A percentile compares a stretch with the other conserved stretches of the same genome.
Conservation (phyloP, 2,329 filamentous ascomycete species). For the Xylaria digitata region DNA sequence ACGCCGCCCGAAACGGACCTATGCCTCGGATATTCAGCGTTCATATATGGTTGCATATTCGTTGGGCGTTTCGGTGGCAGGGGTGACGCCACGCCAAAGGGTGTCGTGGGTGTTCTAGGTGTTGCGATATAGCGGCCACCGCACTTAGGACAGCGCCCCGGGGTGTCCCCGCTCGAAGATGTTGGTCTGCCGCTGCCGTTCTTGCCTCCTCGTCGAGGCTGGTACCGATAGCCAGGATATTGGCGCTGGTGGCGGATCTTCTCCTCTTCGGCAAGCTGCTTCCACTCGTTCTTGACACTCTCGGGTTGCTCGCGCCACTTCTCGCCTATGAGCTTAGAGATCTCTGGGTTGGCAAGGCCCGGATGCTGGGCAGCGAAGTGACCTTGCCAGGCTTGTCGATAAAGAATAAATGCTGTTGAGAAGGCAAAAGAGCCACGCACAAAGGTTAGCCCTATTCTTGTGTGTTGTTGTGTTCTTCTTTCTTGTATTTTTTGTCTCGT, state of each 20-base stretch:
- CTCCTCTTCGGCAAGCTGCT: constrained; percentile 89
- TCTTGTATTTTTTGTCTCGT: constrained; percentile 27
- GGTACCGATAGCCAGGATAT: constrained; percentile 95
- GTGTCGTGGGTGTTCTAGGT: constrained; percentile 67
- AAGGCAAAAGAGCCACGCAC: constrained; percentile 32
- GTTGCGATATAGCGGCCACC: constrained; percentile 74
- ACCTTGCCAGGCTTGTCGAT: constrained; percentile 91
- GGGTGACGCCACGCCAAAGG: constrained; percentile 55
- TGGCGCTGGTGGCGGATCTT: constrained; percentile 88
- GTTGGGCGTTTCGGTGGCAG: constrained; percentile 42
- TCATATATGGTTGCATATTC: constrained; percentile 43
- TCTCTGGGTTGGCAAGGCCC: constrained; percentile 92
- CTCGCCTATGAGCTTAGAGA: constrained; percentile 95
- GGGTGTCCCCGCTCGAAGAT: constrained; percentile 58
- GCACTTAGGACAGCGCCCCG: constrained; percentile 75
- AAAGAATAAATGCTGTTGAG: constrained; percentile 89
- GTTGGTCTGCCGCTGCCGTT: constrained; percentile 39
- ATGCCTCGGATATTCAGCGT: constrained; percentile 49
- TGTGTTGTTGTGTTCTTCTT: constrained; percentile 28
- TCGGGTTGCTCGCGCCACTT: constrained; percentile 85
- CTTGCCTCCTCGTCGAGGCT: constrained; percentile 76
- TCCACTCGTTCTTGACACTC: constrained; percentile 86
- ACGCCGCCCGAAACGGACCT: constrained; percentile 43
- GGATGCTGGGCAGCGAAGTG: constrained; percentile 84
- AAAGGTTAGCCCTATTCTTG: constrained; percentile 40